Conservation (phyloP, 805 yeast species). For the Ogataea zsoltii region DNA sequence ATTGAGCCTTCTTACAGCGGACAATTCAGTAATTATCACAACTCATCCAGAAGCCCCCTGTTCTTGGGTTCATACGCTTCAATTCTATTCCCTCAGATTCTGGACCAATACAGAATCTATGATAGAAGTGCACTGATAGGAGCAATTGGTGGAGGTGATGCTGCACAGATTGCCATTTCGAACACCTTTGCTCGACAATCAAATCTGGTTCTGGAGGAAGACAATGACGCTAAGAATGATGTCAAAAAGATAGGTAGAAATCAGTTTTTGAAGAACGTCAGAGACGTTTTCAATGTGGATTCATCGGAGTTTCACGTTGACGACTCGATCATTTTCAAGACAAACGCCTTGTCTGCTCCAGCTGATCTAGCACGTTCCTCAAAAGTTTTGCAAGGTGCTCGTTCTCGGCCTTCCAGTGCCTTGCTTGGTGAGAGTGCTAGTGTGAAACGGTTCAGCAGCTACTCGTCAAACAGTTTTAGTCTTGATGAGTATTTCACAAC, state of each 20-base stretch:
- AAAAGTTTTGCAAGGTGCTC: slow-evolving; percentile 11
- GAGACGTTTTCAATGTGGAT: slow-evolving; percentile 66
- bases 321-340: slow-evolving; percentile 60
- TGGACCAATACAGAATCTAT: slow-evolving; percentile 58
- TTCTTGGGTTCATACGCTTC: slow-evolving; percentile 65
- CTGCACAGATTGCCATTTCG: slow-evolving; percentile 17
- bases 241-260: slow-evolving; percentile 37
- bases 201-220: slow-evolving; percentile 11
- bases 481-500: slow-evolving; percentile 32
- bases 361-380: neutral
- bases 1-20: slow-evolving; percentile 63
- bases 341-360: slow-evolving; percentile 34
- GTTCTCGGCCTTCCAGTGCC: slow-evolving; percentile 36
- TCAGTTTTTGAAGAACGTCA: slow-evolving; percentile 52
- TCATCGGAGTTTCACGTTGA: slow-evolving; percentile 56
- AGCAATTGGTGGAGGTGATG: slow-evolving; percentile 47
- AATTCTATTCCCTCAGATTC: slow-evolving; percentile 57
- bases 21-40: slow-evolving; percentile 41
- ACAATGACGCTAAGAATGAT: slow-evolving; percentile 5
- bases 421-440: slow-evolving; percentile 33
- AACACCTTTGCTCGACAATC: slow-evolving; percentile 19
- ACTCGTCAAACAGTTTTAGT: slow-evolving; percentile 36
- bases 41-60: slow-evolving; percentile 54
- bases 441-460: slow-evolving; percentile 35
- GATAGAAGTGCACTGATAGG: slow-evolving; percentile 53